Conservation (phyloP, 176 grass and related monocot species). For the Hordeum vulgare region DNA sequence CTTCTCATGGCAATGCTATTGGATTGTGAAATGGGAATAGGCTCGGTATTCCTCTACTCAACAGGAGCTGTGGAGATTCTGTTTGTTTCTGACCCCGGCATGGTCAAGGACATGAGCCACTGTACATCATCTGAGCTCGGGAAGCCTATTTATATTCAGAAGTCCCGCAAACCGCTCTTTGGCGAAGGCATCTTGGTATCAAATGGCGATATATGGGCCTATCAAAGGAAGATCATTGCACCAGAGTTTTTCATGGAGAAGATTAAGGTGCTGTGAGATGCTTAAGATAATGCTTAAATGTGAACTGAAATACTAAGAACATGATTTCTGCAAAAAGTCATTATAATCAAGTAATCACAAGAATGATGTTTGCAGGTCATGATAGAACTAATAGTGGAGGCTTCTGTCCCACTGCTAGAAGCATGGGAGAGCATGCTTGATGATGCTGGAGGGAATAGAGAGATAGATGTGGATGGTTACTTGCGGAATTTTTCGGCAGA, state of each 20-base stretch:
- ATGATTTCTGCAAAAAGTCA: not conserved
- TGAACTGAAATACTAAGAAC: conserved; percentile 21
- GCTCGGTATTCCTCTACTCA: conserved; percentile 3
- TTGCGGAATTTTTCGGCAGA: conserved; percentile 60
- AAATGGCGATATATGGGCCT: conserved; percentile 30
- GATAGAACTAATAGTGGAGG: conserved; percentile 42
- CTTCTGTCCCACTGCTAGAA: conserved; percentile 38
- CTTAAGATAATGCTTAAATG: not conserved
- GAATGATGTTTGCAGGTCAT: conserved; percentile 37
- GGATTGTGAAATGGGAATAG: not conserved
- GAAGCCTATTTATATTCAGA: not conserved
- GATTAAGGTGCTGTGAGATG: conserved; percentile 43
- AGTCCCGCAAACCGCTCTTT: not conserved
- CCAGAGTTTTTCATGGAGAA: conserved; percentile 80
- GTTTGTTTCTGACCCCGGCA: not conserved
- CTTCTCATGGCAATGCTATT: not conserved
- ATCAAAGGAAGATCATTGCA: conserved; percentile 59
- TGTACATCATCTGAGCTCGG: not conserved
- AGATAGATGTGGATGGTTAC: conserved; percentile 62
- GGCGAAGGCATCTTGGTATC: not conserved
- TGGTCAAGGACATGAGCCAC: conserved; percentile 11
- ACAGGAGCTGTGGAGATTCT: not conserved
- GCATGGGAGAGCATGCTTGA: conserved; percentile 50
- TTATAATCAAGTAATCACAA: not conserved
- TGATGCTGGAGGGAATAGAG: conserved; percentile 16